Base-by-base conservation (phyloP, 2,329 filamentous ascomycete genomes). In the Claviceps sorghi region DNA sequence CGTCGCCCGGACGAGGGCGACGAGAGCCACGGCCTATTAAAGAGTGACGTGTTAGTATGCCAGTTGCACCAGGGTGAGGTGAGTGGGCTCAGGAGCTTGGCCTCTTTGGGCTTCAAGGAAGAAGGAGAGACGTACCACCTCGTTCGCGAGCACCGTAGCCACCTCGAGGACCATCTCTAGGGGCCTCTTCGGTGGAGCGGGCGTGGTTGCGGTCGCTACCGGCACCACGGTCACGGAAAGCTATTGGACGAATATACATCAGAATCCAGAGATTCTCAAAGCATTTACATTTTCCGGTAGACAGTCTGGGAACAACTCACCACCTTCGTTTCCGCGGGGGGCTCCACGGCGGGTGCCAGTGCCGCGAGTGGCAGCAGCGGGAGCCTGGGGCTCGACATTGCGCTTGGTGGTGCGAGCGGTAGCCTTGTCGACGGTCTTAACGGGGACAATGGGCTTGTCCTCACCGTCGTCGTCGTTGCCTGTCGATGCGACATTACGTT, bases 341-440 rank as follows among this genome's bases (percentile, higher is more conserved):
- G 75, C 77, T 61, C 78, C 76, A 66, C 82, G 74, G 63, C 71
- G 72, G 65, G 67, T 69, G 61, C 66, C 67, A 59, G 69, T 66
- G 62, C 70, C 61, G 60, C 65, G 68, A 53, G 72, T 65, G 58
- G 86, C 82, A 65, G 81, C 79, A 68, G 71, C 64, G 57, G 86
- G 82, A 64, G 81, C 79, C 68, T 88, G 82, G 68, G 82, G 81
- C 67, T 86, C 83, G 67, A 79, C 84, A 74, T 91, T 90, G 76
- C 88, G 88, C 84, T 96, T 96, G 68, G 69, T 72, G 59, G 79
- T 79, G 70, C 88, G 84, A 65, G 81, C 75, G 61, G 77, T 72
- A 60, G 82, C 80, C 82, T 93, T 95, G 71, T 95, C 88, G 68
- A 93, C 80, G 69, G 87, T 86, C 81, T 88, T 93, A 64, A 87